Conservation (phyloP, 495 filamentous ascomycete species). For the Choiromyces venosus region DNA sequence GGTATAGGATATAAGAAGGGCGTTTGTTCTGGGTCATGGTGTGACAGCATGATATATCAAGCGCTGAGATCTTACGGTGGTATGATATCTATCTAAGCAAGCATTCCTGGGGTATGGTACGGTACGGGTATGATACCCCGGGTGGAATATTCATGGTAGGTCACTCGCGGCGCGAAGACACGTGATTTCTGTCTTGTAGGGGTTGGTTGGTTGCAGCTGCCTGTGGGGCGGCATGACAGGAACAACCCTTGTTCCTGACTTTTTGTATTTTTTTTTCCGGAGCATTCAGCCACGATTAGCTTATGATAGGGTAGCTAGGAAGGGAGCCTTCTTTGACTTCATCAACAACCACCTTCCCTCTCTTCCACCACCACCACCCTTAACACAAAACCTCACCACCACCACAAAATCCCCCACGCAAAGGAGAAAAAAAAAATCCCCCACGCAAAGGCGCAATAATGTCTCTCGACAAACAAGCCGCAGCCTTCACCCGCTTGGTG, state of each 20-base stretch:
- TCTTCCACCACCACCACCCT: neutral
- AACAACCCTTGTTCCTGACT: neutral
- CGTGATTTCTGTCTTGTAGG: neutral
- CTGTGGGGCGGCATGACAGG: neutral
- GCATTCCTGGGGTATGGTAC: neutral
- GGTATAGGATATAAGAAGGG: too few species aligned
- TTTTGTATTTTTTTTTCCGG: neutral
- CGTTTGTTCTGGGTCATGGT: neutral
- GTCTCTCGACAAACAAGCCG: slow-evolving; percentile 41
- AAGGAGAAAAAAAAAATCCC: too few species aligned
- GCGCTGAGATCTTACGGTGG: neutral
- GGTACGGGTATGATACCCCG: neutral
- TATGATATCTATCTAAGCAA: too few species aligned
- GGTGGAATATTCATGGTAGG: neutral
- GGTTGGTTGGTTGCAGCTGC: too few species aligned
- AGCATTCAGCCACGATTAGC: neutral
- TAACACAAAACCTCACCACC: neutral
- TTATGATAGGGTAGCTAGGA: too few species aligned
- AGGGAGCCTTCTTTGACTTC: neutral
- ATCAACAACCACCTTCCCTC: neutral
- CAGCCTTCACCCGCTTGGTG: slow-evolving; percentile 42
- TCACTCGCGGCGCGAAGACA: neutral
- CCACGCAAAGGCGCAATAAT: slow-evolving; percentile 22
- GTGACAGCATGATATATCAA: neutral
- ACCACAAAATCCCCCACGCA: too few species aligned